Percentiles rank a stretch among this genome's conserved stretches.
Conservation (phyloP, 1,284 basidiomycete species). For the Leccinum glutinopallens region DNA sequence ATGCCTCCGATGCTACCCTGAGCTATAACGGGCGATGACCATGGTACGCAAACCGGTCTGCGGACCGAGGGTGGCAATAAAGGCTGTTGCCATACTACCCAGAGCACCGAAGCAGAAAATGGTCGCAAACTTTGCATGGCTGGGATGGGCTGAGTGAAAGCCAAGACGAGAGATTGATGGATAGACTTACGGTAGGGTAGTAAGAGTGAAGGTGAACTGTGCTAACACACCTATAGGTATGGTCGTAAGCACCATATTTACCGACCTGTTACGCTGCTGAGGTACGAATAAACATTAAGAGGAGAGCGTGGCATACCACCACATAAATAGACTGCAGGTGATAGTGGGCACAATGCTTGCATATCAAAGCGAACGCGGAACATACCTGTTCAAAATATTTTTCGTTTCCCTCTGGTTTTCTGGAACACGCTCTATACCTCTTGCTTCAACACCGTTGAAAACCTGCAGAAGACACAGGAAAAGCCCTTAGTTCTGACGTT, state of each 20-base stretch:
- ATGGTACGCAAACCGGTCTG: conserved; percentile 64
- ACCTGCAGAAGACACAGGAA: conserved; percentile 47
- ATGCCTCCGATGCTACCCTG: conserved; percentile 58
- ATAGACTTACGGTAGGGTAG: conserved; percentile 46
- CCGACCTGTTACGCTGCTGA: conserved; percentile 39
- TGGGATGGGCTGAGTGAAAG: conserved; percentile 21
- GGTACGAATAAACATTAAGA: background rate
- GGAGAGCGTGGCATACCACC: conserved; percentile 42
- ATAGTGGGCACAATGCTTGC: conserved; percentile 22
- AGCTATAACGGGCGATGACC: conserved; percentile 55
- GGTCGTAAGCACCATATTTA: conserved; percentile 52
- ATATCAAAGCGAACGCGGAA: background rate
- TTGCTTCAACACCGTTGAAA: conserved; percentile 50
- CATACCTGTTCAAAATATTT: conserved; percentile 53
- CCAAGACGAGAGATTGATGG: background rate
- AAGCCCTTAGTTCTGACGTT: conserved; percentile 47
- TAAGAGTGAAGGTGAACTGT: conserved; percentile 54
- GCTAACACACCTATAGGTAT: conserved; percentile 62
- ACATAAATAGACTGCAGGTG: conserved; percentile 45
- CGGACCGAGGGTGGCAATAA: conserved; percentile 64
- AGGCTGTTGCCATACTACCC: conserved; percentile 45
- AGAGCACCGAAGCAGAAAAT: conserved; percentile 48
- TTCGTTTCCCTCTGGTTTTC: conserved; percentile 49
- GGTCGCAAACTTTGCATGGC: conserved; percentile 45
- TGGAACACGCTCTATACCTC: conserved; percentile 54